A percentile compares a stretch with the other conserved stretches of the same genome.
These are phyloP conservation scores for Cystobasidium onofrii DNA, from an alignment of 768 basidiomycete species.

Conservation along the genomic window DNA sequence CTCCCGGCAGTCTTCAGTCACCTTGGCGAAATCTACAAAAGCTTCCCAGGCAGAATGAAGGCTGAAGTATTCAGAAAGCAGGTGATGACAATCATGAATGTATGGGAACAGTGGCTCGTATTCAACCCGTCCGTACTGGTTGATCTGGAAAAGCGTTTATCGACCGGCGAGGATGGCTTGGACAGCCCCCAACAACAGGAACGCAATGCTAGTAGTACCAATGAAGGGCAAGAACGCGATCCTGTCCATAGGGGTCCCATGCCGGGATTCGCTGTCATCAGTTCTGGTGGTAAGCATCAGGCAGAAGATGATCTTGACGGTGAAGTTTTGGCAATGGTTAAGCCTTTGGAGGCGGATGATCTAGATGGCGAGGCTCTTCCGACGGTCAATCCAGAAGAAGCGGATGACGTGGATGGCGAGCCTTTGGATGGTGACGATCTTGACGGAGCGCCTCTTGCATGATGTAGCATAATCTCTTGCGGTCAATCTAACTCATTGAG, in stretches of 20 bases:
- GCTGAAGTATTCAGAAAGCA: conserved; percentile 94
- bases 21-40: conserved; percentile 83
- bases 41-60: conserved; percentile 90
- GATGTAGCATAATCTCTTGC: not conserved
- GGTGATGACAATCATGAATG: conserved; percentile 76
- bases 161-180: conserved; percentile 46
- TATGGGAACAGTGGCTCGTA: conserved; percentile 98
- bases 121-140: conserved; percentile 75
- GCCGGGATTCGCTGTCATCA: too few species aligned
- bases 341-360: conserved; percentile 35
- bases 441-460: conserved; percentile 18
- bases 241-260: conserved; percentile 37
- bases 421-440: conserved; percentile 16
- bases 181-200: conserved; percentile 51
- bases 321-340: too few species aligned
- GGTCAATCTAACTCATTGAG: too few species aligned
- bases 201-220: not conserved
- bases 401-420: conserved; percentile 15
- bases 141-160: conserved; percentile 38
- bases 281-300: too few species aligned
- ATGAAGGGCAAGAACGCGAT: not conserved
- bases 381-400: not conserved
- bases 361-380: conserved; percentile 25
- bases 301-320: too few species aligned
- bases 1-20: conserved; percentile 95